Base-by-base conservation (phyloP, 305 asterid genomes). In the Fraxinus sp. region DNA sequence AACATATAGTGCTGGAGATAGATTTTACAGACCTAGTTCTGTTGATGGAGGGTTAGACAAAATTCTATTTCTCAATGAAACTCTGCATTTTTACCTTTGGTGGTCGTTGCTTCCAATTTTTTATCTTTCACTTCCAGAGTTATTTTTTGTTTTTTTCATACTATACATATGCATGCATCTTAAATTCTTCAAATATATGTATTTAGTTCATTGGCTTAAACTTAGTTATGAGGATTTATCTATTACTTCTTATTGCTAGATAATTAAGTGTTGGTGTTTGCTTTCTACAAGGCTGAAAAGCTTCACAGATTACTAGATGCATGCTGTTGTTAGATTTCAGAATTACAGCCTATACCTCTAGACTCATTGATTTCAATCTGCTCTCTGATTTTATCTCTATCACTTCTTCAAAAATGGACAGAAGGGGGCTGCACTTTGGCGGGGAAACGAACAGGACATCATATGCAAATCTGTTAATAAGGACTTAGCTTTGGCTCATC, bases 31-130 rank as follows among this genome's bases (percentile, higher is more conserved):
- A 89, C 91, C 93, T 79, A 86, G 92, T 85, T 91, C 97, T 72
- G 89, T 93, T 82, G 98, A 96, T 85, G 98, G 91, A 87, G 92
- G 99, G 99, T 95, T 89, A 90, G 93, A 83, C 78, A 76, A 74
- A 57, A 57, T 57, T 57, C 28, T 57, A 57, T 57, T 55, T 57
- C 68, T 57, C 11, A 7, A 57, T 57, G 68, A 18, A 57, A 57
- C 68, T 57, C 64, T 57, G 68, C 26, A 57, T 57, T 57, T 49
- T 57, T 18, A 57, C 68, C 68, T 57, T 57, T 57, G 68, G 66
- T 18, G 66, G 26, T 57, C 68, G 11, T 57, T 57, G 68, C 68
- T 57, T 57, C 68, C 68, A 57, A 18, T 57, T n/a, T 57, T 57
- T 26, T 57, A 57, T 57, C 68, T 80, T 71, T 46, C 83, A 39